Evolutionary conservation across 2,329 filamentous ascomycete genomes (phyloP), one percentile per base, ranked within the genome.

Genomic region (Colletotrichum graminicola): DNA sequence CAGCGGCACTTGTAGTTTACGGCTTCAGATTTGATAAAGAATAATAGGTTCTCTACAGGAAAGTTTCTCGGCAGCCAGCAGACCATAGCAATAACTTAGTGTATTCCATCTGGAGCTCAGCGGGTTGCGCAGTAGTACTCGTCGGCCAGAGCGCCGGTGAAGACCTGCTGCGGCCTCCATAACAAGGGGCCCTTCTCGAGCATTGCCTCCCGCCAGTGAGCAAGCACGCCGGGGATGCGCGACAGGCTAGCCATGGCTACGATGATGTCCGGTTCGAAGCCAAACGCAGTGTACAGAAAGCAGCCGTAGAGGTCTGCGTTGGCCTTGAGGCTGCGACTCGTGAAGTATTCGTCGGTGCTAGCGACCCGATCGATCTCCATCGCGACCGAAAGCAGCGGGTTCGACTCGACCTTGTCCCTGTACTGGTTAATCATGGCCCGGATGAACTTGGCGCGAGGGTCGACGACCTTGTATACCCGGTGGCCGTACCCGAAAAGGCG

Each of bases 271-370:
- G 60, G 21, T n/a, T 68, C 52, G 52, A 68, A 68, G 23, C 66
- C 66, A 8, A 84, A 77, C 5, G 78, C 82, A 0, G 79, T 82
- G 67, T 82, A 84, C 16, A 83, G 76, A 60, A 85, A 84, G 67
- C 79, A 79, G 6, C 80, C 82, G 72, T 82, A 84, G n/a, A 85
- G 77, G 67, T 86, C 84, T 2, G 81, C 83, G 72, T 85, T 85
- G 0, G 82, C 80, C 62, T 82, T 81, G 10, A 86, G 74, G 5
- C 78, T 77, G 1, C 82, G 66, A 57, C 75, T 76, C 2, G 74
- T 73, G 52, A 84, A 84, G 66, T 83, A 84, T 8, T 78, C 73
- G 66, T 83, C 81, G 29, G 76, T 67, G 47, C 73, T 76, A 2
- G 80, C 81, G 51, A 80, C 74, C 29, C 78, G 75, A 65, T 84